Evolutionary conservation across 2,329 filamentous ascomycete species (phyloP).

Genomic region (Ophiostoma quercus): DNA sequence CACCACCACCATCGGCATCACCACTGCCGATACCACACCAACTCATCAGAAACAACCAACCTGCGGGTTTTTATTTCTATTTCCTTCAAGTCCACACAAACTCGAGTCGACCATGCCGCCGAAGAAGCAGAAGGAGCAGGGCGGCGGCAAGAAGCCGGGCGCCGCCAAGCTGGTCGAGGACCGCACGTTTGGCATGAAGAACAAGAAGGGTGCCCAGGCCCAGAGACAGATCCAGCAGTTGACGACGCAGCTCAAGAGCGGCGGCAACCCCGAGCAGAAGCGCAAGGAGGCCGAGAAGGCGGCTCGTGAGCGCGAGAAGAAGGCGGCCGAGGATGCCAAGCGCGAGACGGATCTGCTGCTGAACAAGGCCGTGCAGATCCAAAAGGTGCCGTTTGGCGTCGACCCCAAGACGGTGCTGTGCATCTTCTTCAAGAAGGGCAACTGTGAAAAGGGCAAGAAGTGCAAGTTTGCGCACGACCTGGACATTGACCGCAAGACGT

Average conservation of each 20-base stretch:
- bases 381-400: constrained; percentile 96
- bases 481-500: constrained; percentile 80
- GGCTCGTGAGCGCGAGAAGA: constrained; percentile 78
- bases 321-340: constrained; percentile 78
- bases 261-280: constrained; percentile 84
- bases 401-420: constrained; percentile 97
- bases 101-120: constrained; percentile 55
- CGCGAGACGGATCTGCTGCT: constrained; percentile 76
- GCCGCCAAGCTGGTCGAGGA: constrained; percentile 70
- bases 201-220: constrained; percentile 90
- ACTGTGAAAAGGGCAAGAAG: constrained; percentile 94
- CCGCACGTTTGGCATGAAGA: constrained; percentile 99
- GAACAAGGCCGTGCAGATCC: constrained; percentile 87
- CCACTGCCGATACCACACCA: too few species aligned
- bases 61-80: constrained; percentile 11
- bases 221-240: constrained; percentile 89
- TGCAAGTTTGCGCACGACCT: constrained; percentile 97
- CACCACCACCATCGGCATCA: not conserved
- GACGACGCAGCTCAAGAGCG: constrained; percentile 63
- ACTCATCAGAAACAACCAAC: not conserved
- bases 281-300: constrained; percentile 63
- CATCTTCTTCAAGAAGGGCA: constrained; percentile 94
- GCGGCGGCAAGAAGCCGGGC: constrained; percentile 49
- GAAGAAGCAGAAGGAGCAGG: constrained; percentile 55
- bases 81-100: constrained; percentile 33